Conservation (phyloP, 75 land plant genomes). For the Adiantum capillusveneris region DNA sequence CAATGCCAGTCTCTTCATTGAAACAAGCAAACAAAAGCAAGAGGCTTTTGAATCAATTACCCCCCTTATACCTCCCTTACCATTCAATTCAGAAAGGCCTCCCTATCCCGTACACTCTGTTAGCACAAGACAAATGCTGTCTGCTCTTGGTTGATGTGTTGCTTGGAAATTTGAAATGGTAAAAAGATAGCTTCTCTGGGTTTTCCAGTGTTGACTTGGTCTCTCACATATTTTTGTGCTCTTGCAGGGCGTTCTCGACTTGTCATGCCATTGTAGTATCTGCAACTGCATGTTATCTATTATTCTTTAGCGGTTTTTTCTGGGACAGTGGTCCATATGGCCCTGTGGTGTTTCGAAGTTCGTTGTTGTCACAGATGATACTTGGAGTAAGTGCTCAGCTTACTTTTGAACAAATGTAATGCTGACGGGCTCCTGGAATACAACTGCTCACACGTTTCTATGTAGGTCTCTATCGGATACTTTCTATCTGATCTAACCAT, state of each 20-base stretch:
- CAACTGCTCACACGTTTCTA: neutral
- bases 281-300: constrained; percentile 38
- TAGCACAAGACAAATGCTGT: no score
- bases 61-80: no score
- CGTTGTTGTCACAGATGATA: constrained; percentile 32
- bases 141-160: no score
- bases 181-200: no score
- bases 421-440: neutral
- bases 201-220: no score
- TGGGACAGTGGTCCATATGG: constrained; percentile 19
- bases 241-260: constrained; percentile 64
- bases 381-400: constrained; percentile 40
- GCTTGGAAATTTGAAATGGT: no score
- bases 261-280: constrained; percentile 57
- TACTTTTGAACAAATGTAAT: neutral
- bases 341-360: constrained; percentile 29
- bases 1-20: no score
- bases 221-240: no score
- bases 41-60: no score
- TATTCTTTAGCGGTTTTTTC: constrained; percentile 45
- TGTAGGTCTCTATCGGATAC: constrained; percentile 73
- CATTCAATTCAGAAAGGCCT: no score
- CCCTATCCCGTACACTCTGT: no score
- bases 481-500: constrained; percentile 65
- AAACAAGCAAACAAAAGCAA: no score